Percentiles rank a stretch among this genome's conserved stretches.
Conservation (phyloP, 352 stramenopile species). For the Globisporangium nagaii region DNA sequence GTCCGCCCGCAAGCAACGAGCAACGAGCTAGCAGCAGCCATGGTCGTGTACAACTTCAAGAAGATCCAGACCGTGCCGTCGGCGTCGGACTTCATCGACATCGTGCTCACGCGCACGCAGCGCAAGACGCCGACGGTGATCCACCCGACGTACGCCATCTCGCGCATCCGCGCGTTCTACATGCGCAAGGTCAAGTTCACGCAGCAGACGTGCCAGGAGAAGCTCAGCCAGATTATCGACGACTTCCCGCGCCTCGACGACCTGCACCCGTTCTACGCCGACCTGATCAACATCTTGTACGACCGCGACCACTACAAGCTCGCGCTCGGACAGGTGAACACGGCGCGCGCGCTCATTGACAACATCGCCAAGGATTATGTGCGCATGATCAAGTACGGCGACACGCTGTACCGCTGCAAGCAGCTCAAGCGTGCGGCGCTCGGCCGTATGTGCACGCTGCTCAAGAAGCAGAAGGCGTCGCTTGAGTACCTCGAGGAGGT, state of each 20-base stretch:
- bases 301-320: constrained; percentile 99
- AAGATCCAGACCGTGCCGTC: constrained; percentile 97
- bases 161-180: constrained; percentile 92
- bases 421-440: constrained; percentile 99
- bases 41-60: constrained; percentile 99
- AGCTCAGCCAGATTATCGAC: constrained; percentile 96
- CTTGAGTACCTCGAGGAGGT: constrained; percentile 97
- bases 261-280: constrained; percentile 98
- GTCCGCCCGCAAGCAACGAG: not conserved
- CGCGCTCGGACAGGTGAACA: constrained; percentile 99
- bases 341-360: constrained; percentile 96
- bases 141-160: constrained; percentile 97
- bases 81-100: constrained; percentile 98
- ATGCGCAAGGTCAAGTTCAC: constrained; percentile 99
- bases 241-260: constrained; percentile 99
- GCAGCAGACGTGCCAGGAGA: constrained; percentile 98
- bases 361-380: constrained; percentile 98
- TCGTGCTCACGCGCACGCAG: constrained; percentile 98
- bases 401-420: constrained; percentile 99
- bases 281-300: constrained; percentile 99
- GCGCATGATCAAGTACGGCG: constrained; percentile 99
- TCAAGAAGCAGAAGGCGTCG: constrained; percentile 98
- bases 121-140: constrained; percentile 99
- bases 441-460: constrained; percentile 98
- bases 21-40: constrained; percentile 47